Evolutionary conservation across 1,284 basidiomycete genomes (phyloP), one percentile per base, ranked within the genome.

Genomic region (Ustanciosporium gigantosporum): DNA sequence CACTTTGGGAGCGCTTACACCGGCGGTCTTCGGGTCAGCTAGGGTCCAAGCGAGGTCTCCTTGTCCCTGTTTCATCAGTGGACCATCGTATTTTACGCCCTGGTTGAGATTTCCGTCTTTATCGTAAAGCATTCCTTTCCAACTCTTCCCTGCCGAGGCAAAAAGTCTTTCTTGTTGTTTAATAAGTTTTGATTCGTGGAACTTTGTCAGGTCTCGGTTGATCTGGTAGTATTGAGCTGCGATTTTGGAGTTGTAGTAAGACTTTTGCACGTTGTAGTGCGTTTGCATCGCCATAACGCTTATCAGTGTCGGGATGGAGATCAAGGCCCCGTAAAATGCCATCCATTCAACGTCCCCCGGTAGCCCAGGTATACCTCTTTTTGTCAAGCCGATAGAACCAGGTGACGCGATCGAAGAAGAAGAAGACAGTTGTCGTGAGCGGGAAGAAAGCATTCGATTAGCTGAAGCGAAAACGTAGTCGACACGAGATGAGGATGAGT

Each of bases 261-360:
- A 37, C 15, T 56, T 55, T 24, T 56, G 36, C 2, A 62, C 20
- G 25, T 62, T 62, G 52, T 56, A 56, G 31, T 51, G 40, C 9
- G 58, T 56, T 13, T 46, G 29, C 15, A 62, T 47, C 4, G 51
- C 58, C 6, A 56, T 31, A 21, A 51, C 17, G 9, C 47, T 51
- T 2, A 62, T 22, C 44, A 55, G 36, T 9, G 41, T 48, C 19
- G 58, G 58, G n/a, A 62, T 16, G 25, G 44, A 36, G n/a, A 62
- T 36, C 19, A 62, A 41, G 2, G 44, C 17, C 4, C 36, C 41
- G 44, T 45, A 56, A 22, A 56, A 56, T 15, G 46, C 43, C 47
- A 56, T 51, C 14, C 24, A 31, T 36, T 62, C 58, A 19, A 62
- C 51, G 35, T 56, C 51, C n/a, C 58, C 58, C 7, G 58, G 23